Conservation (phyloP, 2,329 filamentous ascomycete genomes). For the Cladosporium oxysporum region DNA sequence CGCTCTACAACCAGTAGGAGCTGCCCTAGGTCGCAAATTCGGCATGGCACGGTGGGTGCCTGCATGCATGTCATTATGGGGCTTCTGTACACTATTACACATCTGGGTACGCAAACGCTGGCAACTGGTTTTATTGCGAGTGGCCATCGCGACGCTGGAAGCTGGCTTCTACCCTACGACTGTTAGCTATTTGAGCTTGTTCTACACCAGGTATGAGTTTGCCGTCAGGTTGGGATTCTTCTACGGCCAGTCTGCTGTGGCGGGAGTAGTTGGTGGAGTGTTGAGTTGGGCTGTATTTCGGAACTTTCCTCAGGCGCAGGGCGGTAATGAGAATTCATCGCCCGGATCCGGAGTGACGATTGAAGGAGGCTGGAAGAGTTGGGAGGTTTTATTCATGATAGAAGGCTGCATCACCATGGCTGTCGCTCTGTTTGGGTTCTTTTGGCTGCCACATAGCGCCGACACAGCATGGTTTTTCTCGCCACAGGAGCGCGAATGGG, state of each 20-base stretch:
- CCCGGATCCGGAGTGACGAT: neutral
- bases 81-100: conserved; percentile 51
- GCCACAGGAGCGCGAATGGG: conserved; percentile 47
- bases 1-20: conserved; percentile 57
- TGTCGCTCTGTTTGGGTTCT: conserved; percentile 50
- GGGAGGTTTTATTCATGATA: conserved; percentile 54
- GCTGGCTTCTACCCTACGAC: conserved; percentile 62
- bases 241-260: conserved; percentile 59
- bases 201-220: conserved; percentile 61
- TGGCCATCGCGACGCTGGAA: conserved; percentile 51
- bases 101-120: conserved; percentile 49
- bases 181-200: conserved; percentile 60
- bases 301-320: conserved; percentile 36
- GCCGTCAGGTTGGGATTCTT: conserved; percentile 56
- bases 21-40: conserved; percentile 59
- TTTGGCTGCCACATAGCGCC: conserved; percentile 53
- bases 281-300: conserved; percentile 55
- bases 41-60: conserved; percentile 59
- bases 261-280: conserved; percentile 58
- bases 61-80: conserved; percentile 58
- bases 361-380: conserved; percentile 44
- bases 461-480: conserved; percentile 56
- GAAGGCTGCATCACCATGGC: conserved; percentile 51
- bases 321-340: neutral
- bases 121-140: conserved; percentile 50